Evolutionary conservation across 371 early-diverging fungal genomes (phyloP), one percentile per base, ranked within the genome.

Genomic region (Zopfochytrium polystomum): DNA sequence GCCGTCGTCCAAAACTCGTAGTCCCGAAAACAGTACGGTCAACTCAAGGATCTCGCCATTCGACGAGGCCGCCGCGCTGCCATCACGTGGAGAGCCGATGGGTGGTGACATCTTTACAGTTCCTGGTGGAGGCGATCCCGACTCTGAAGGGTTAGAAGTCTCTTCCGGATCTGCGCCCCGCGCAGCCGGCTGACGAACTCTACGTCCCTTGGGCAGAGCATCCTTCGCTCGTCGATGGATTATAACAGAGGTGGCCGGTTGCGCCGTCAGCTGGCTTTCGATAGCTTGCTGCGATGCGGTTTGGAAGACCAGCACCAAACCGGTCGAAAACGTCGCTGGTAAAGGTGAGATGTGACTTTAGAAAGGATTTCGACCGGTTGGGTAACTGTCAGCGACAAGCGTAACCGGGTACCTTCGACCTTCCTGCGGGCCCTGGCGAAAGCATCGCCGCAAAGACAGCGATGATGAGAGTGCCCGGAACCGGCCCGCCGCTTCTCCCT

Each of bases 401-500:
- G 22, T 13, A 22, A 32, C 48, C 38, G 15, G n/a, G n/a, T n/a
- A 47, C 56, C 26, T 45, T 58, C 49, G 2, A 59, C 63, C 43
- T 63, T 59, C 29, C 7, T 26, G 32, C 45, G 13, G 11, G n/a
- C 22, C 15, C 18, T n/a, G 13, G 48, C 22, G n/a, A 42, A 38
- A 13, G 35, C 27, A 2, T 51, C 64, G 3, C 64, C 52, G 29
- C 64, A 63, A 11, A 52, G 47, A 34, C 64, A 63, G 2, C 58
- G 29, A 34, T 63, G 64, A 49, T 63, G 64, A 2, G 64, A 63
- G 27, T 63, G 64, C 3, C 64, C 64, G 23, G 44, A 38, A 1
- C 64, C 59, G 7, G 26, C 18, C 33, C 20, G 35, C 49, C 64
- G 30, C 52, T 48, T 63, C 3, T 50, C 35, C 34, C 64, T 13